Percentiles rank a stretch among this genome's conserved stretches.
phyloP scores from a whole-genome alignment of 768 basidiomycete genomes.

The Hygrophoropsis aurantiaca region DNA sequence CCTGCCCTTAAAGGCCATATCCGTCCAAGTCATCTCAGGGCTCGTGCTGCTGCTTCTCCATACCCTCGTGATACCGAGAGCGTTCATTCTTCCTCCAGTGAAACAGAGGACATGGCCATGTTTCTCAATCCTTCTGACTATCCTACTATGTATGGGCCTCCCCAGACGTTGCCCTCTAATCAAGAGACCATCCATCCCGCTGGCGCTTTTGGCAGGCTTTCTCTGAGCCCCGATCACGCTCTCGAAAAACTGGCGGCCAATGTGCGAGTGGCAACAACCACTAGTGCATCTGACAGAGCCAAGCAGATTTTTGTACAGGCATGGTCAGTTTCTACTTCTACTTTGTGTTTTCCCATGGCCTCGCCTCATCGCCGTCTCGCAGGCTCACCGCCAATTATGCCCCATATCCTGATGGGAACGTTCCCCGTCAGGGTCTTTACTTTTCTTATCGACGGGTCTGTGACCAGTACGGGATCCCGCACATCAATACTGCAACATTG shows the following conservation, averaged over 20 bases:
- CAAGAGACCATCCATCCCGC: slow-evolving; percentile 58
- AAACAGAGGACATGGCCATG: slow-evolving; percentile 86
- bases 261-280: slow-evolving; percentile 85
- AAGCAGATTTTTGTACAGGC: slow-evolving; percentile 93
- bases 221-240: slow-evolving; percentile 71
- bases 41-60: slow-evolving; percentile 78
- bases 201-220: slow-evolving; percentile 78
- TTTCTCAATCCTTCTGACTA: slow-evolving; percentile 69
- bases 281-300: slow-evolving; percentile 86
- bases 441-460: slow-evolving; percentile 90
- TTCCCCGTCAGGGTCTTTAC: slow-evolving; percentile 91
- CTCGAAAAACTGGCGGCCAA: slow-evolving; percentile 86
- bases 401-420: slow-evolving; percentile 89
- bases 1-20: slow-evolving; percentile 76
- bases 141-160: slow-evolving; percentile 59
- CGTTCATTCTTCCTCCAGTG: slow-evolving; percentile 84
- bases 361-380: slow-evolving; percentile 14
- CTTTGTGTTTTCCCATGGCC: slow-evolving; percentile 12
- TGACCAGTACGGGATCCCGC: slow-evolving; percentile 89
- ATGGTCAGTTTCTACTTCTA: slow-evolving; percentile 57
- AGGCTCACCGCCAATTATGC: slow-evolving; percentile 91
- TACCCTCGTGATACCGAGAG: slow-evolving; percentile 86
- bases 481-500: slow-evolving; percentile 94
- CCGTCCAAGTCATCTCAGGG: slow-evolving; percentile 74
- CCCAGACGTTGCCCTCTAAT: slow-evolving; percentile 38